Evolutionary conservation across 208 protist genomes (phyloP).

Genomic region (Phytomonas sp.): DNA sequence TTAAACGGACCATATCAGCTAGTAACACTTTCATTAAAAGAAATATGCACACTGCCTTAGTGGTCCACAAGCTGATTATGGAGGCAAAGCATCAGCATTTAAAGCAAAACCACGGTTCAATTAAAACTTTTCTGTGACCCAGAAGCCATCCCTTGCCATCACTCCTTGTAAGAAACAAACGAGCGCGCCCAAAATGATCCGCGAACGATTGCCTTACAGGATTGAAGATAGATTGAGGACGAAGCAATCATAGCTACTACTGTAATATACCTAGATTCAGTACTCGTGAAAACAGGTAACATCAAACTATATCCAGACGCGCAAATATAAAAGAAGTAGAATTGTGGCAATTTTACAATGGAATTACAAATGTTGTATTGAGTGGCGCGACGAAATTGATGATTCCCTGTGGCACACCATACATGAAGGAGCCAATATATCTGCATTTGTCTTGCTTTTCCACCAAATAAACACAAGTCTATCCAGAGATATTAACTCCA

Average conservation of each 20-base stretch:
- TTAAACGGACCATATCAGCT: no score
- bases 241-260: not conserved
- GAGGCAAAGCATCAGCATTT: not conserved
- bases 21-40: no score
- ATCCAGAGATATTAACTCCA: conserved; percentile 66
- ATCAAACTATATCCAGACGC: conserved; percentile 48
- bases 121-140: not conserved
- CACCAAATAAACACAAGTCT: conserved; percentile 36
- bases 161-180: not conserved
- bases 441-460: conserved; percentile 21
- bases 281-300: conserved; percentile 1
- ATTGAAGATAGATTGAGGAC: not conserved
- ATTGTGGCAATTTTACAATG: conserved; percentile 52
- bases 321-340: conserved; percentile 32
- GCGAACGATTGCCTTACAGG: not conserved
- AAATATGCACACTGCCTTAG: no score
- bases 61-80: no score
- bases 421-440: conserved; percentile 61
- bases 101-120: not conserved
- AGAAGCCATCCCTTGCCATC: not conserved
- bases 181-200: not conserved
- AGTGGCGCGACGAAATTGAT: conserved; percentile 61
- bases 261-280: not conserved
- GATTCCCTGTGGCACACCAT: conserved; percentile 63
- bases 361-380: conserved; percentile 45